phyloP scores from a whole-genome alignment of 2,329 filamentous ascomycete species.

The Biscogniauxia marginata region DNA sequence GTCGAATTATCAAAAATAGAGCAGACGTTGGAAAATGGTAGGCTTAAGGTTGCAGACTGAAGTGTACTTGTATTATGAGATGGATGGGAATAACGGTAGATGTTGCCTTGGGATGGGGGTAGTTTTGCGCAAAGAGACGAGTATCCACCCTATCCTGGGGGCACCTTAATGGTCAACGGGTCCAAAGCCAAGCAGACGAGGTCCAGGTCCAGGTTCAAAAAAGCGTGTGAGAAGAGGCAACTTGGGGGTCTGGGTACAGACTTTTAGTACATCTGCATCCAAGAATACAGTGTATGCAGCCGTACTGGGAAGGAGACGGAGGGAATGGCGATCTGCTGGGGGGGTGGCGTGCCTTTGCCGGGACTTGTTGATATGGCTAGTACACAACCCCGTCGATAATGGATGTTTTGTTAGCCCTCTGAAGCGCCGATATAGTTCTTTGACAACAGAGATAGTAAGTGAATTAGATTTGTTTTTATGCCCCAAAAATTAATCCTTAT shows the following conservation, averaged over 20 bases:
- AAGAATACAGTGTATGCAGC: constrained; percentile 33
- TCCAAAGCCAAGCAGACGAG: constrained; percentile 29
- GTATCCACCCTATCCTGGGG: constrained; percentile 32
- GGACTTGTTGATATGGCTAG: constrained; percentile 25
- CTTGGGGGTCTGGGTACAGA: constrained; percentile 34
- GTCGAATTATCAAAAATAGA: constrained; percentile 30
- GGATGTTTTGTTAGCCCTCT: constrained; percentile 9
- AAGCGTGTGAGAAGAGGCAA: constrained; percentile 25
- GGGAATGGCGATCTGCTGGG: constrained; percentile 33
- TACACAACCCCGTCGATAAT: constrained; percentile 15
- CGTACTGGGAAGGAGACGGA: constrained; percentile 34
- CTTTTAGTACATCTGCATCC: constrained; percentile 32
- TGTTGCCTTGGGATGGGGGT: constrained; percentile 32
- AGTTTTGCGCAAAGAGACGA: constrained; percentile 32
- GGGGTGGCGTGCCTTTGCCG: constrained; percentile 29
- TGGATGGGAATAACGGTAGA: constrained; percentile 33
- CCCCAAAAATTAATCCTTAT: neutral
- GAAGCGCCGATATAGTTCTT: constrained; percentile 11
- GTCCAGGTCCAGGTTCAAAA: constrained; percentile 26
- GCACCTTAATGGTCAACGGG: constrained; percentile 30
- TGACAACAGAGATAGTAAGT: neutral
- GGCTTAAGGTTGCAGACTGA: constrained; percentile 35
- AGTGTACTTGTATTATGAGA: constrained; percentile 34
- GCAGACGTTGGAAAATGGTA: constrained; percentile 31
- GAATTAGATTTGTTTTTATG: neutral